phyloP scores from a whole-genome alignment of 2,329 filamentous ascomycete species.

The Fusarium sp. region DNA sequence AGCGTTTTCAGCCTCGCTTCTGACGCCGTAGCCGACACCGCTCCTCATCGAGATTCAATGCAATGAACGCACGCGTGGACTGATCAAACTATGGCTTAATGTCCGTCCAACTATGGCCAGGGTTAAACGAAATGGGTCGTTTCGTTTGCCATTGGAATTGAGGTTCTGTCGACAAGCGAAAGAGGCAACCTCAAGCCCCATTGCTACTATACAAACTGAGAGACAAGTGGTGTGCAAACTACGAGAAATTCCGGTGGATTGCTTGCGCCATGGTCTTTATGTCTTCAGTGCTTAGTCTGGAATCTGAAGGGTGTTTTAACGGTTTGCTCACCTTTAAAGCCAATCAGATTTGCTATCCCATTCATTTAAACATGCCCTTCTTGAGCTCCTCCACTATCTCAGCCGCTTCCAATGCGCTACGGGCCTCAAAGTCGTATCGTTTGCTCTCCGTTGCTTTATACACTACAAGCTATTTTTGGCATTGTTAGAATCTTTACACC shows the following conservation, averaged over 20 bases:
- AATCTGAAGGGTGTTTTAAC: not conserved
- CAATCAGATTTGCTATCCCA: not conserved
- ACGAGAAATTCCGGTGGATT: conserved; percentile 3
- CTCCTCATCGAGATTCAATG: conserved; percentile 31
- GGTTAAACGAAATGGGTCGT: conserved; percentile 1
- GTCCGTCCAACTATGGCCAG: not conserved
- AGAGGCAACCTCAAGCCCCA: not conserved
- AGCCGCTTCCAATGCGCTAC: conserved; percentile 75
- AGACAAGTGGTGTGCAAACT: not conserved
- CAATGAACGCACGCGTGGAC: not conserved
- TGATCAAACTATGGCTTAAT: conserved; percentile 2
- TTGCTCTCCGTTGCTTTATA: conserved; percentile 82
- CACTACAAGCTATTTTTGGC: conserved; percentile 68
- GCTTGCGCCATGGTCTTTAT: not conserved
- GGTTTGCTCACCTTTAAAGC: conserved; percentile 5
- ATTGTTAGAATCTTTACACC: conserved; percentile 19
- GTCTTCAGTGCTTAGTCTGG: not conserved
- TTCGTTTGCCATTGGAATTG: not conserved
- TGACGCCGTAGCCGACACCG: not conserved
- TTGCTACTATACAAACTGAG: not conserved
- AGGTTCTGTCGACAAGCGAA: not conserved
- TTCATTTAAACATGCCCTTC: conserved; percentile 67
- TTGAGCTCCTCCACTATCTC: conserved; percentile 84
- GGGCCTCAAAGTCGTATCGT: conserved; percentile 87
- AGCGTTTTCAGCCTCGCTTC: conserved; percentile 23